Evolutionary conservation across 768 basidiomycete species (phyloP), one percentile per base, ranked within the genome.

Genomic region (Tricholoma terreum): DNA sequence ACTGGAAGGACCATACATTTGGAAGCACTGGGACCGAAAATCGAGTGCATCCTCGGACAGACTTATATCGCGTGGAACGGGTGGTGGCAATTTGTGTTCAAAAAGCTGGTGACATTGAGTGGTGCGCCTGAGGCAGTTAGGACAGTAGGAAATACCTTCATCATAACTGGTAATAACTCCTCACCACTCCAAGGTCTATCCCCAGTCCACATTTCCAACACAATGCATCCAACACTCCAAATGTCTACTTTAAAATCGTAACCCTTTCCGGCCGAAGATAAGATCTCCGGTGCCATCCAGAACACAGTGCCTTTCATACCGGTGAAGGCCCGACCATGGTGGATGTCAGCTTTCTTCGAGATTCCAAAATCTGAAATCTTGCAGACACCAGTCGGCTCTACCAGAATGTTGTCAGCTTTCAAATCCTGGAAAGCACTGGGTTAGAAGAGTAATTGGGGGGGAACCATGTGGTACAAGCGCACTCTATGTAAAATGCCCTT

Each of bases 301-400:
- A 89, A 94, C 12, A 91, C 84, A 0, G 94, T 94, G 6, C 95
- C 95, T 72, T 86, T 87, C 87, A 97, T 89, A 14, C 81, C 82
- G 1, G 92, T 92, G 45, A 76, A 79, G 50, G 84, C 86, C 48
- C 85, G 83, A 12, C 78, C 83, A 60, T 67, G 61, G 24, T 80
- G 74, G 49, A 83, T 81, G 61, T 90, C 86, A 52, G 90, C 86
- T 63, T 85, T 86, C 69, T 95, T 97, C n/a, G 92, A 94, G 58
- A 96, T 96, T 19, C 95, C 95, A 67, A 98, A 98, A 71, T 97
- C 94, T 1, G 92, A 90, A 45, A 98, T 97, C 73, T 97, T 97
- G 80, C 93, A 94, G 52, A 87, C 72, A 0, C 95, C 95, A 14
- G 82, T 77, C 24, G 81, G 82, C 67, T 95, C 93, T 15, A 96